These are phyloP conservation scores for Chloropicon primus DNA, from an alignment of 139 green algal species.

Conservation along the genomic window DNA sequence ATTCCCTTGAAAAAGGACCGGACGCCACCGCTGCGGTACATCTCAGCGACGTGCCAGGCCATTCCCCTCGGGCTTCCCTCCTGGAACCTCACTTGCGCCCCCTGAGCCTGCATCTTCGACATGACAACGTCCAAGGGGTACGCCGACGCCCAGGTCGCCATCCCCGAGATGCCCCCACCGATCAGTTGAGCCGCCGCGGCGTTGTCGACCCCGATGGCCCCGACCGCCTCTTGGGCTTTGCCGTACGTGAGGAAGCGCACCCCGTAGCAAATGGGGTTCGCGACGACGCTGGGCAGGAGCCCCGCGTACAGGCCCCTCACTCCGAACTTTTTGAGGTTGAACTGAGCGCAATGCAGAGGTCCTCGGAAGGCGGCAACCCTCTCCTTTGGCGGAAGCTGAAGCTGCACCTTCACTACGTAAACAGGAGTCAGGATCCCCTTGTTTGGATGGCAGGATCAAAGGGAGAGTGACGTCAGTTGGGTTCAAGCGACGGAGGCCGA, in stretches of 20 bases:
- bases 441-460: too few species aligned
- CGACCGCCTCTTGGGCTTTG: not conserved
- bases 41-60: not conserved
- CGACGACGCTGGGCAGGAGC: not conserved
- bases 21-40: not conserved
- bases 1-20: not conserved
- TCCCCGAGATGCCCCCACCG: not conserved
- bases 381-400: not conserved
- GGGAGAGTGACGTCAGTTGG: too few species aligned
- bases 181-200: not conserved
- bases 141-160: not conserved
- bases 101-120: not conserved
- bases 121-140: not conserved
- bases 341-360: not conserved
- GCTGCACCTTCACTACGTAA: not conserved
- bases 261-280: not conserved
- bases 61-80: not conserved
- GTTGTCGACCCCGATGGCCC: not conserved
- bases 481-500: too few species aligned
- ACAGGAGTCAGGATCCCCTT: not conserved
- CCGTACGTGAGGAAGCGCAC: not conserved
- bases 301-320: not conserved
- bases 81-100: not conserved
- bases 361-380: not conserved
- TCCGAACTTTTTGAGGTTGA: not conserved